Base-by-base conservation (phyloP, 352 stramenopile species). In the Stramenopiles sp. region DNA sequence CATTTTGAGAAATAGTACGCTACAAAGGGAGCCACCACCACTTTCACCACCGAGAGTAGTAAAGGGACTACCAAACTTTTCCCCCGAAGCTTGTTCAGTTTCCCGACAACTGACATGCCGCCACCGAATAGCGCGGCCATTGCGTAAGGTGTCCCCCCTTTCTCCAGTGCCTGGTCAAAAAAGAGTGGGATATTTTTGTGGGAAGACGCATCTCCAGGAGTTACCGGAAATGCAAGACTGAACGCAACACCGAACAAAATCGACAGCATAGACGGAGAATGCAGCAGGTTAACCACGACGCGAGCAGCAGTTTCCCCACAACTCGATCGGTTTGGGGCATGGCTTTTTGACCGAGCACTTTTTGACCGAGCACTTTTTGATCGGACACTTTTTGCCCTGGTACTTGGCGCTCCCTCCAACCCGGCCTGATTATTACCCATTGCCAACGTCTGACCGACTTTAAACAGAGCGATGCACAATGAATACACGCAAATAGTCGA, bases 1-100 rank as follows among this genome's bases (percentile, higher is more conserved):
- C 43, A 63, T 18, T 63, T 63, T 63, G 43, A 63, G 43, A 63
- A 63, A 63, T 63, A 63, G 43, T 63, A 63, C 43, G 43, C 43
- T 63, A 63, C 43, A 63, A 63, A 63, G 25, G 43, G 43, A 63
- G 43, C 43, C 43, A 63, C 43, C 43, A 63, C 25, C 43, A 63
- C 43, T 63, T 63, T 63, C 43, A 63, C 43, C 43, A 63, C 25
- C 25, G 43, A 63, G 43, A 63, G 43, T 63, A 63, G 43, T 25
- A 63, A 12, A 63, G 43, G 43, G 43, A 63, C 43, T 12, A 63
- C 43, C 43, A 63, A 63, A 63, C 43, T 63, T 63, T 63, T 63
- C 43, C 43, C 43, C 25, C 43, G 43, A 63, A 63, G 43, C 25
- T 63, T 63, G 43, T 63, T 63, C 25, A 63, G 25, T 63, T 63